Percentiles rank a stretch among this genome's conserved stretches.
phyloP scores from a whole-genome alignment of 768 basidiomycete genomes.

The Mycena galericulata region DNA sequence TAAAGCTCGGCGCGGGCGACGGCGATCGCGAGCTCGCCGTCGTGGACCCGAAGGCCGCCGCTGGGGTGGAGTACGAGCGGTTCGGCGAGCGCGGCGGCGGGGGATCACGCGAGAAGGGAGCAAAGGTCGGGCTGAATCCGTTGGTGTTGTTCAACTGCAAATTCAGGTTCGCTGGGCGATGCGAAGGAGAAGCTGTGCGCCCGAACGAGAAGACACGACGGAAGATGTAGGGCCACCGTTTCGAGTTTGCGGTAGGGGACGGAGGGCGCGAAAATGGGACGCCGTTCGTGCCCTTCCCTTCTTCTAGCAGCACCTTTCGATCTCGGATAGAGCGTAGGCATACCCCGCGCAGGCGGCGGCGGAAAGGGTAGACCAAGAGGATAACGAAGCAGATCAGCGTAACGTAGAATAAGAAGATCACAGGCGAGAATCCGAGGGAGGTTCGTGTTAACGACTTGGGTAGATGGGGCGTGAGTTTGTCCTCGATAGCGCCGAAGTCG shows the following conservation, averaged over 20 bases:
- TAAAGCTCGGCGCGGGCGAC: slow-evolving; percentile 58
- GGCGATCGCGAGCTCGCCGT: slow-evolving; percentile 59
- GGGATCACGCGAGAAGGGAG: background rate
- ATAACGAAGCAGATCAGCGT: slow-evolving; percentile 56
- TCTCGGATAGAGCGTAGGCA: slow-evolving; percentile 60
- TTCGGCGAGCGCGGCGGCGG: slow-evolving; percentile 49
- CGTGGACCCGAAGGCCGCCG: slow-evolving; percentile 53
- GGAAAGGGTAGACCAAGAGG: slow-evolving; percentile 65
- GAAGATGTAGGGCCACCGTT: slow-evolving; percentile 49
- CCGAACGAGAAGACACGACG: slow-evolving; percentile 48
- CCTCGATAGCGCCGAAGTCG: slow-evolving; percentile 70
- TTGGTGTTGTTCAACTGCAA: slow-evolving; percentile 39
- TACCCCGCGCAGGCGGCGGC: slow-evolving; percentile 62
- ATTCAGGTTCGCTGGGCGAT: slow-evolving; percentile 39
- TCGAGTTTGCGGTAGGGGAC: slow-evolving; percentile 47
- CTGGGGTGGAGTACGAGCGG: slow-evolving; percentile 51
- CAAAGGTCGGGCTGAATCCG: slow-evolving; percentile 40
- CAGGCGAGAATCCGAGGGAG: slow-evolving; percentile 79
- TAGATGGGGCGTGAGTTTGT: slow-evolving; percentile 73
- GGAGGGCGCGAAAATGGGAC: slow-evolving; percentile 41
- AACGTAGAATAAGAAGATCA: slow-evolving; percentile 69
- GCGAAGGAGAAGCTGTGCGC: slow-evolving; percentile 41
- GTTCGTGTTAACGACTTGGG: slow-evolving; percentile 70
- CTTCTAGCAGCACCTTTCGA: slow-evolving; percentile 61
- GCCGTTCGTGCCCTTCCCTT: slow-evolving; percentile 51